phyloP scores from a whole-genome alignment of 1,139 yeast species.

The Magnusiomyces fungicola region DNA sequence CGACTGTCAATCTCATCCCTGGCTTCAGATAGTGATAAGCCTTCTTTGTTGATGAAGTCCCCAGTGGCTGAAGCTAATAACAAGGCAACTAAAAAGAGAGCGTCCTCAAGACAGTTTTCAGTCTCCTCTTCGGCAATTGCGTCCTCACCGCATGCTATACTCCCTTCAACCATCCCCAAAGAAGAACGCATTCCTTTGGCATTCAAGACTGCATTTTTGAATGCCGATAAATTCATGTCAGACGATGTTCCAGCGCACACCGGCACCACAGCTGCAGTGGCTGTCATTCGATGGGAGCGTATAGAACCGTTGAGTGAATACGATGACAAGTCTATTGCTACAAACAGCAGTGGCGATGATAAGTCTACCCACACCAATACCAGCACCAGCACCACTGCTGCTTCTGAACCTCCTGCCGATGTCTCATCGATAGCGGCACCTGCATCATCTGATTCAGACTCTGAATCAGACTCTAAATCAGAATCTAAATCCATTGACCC shows the following conservation, averaged over 20 bases:
- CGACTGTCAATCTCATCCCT: too few species aligned
- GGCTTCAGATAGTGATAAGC: too few species aligned
- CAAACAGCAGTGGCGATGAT: too few species aligned
- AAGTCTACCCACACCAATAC: too few species aligned
- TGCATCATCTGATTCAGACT: too few species aligned
- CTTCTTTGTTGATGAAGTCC: background rate
- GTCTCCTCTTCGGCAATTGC: background rate
- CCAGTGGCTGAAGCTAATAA: constrained; percentile 3
- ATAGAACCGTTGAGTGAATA: too few species aligned
- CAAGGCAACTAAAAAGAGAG: background rate
- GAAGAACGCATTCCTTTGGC: constrained; percentile 27
- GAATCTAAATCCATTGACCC: too few species aligned
- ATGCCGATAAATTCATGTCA: constrained; percentile 66
- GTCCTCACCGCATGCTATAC: background rate
- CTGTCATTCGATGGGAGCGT: constrained; percentile 80
- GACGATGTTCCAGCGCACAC: constrained; percentile 49
- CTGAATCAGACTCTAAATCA: too few species aligned
- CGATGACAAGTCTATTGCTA: too few species aligned
- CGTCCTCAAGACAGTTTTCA: background rate
- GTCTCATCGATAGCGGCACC: too few species aligned
- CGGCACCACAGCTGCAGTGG: constrained; percentile 96
- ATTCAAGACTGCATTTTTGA: constrained; percentile 44
- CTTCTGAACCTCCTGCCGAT: too few species aligned
- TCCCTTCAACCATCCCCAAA: constrained; percentile 4
- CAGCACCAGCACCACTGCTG: too few species aligned